phyloP scores from a whole-genome alignment of 1,139 yeast species.

The Pichia sp. region DNA sequence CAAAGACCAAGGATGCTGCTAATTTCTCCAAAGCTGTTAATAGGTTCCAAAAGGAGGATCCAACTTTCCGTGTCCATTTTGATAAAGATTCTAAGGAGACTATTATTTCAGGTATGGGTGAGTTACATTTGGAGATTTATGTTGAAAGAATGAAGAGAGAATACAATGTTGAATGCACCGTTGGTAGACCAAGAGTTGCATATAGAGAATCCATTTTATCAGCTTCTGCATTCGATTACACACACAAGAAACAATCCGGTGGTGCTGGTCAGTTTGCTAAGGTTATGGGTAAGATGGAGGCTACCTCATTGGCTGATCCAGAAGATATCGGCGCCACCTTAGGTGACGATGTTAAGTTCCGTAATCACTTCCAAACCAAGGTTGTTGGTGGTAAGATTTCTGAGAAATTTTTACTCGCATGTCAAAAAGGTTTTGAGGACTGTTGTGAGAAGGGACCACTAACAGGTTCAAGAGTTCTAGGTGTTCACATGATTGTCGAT shows the following conservation, averaged over 20 bases:
- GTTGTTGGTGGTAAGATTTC: slow-evolving; percentile 97
- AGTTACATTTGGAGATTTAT: slow-evolving; percentile 90
- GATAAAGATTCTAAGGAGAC: slow-evolving; percentile 95
- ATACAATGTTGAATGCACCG: slow-evolving; percentile 89
- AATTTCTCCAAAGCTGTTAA: slow-evolving; percentile 94
- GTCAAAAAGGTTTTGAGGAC: slow-evolving; percentile 94
- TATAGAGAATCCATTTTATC: slow-evolving; percentile 88
- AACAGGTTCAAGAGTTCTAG: slow-evolving; percentile 89
- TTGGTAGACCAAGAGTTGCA: slow-evolving; percentile 97
- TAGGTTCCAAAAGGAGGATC: slow-evolving; percentile 97
- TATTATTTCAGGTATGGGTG: slow-evolving; percentile 98
- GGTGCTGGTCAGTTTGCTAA: slow-evolving; percentile 99
- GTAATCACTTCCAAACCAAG: slow-evolving; percentile 73
- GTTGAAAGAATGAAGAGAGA: slow-evolving; percentile 98
- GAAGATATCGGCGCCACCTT: slow-evolving; percentile 28
- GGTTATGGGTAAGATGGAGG: slow-evolving; percentile 77
- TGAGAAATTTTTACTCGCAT: slow-evolving; percentile 90
- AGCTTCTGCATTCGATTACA: slow-evolving; percentile 79
- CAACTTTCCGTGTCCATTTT: slow-evolving; percentile 89
- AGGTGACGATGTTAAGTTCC: slow-evolving; percentile 31
- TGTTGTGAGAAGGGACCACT: slow-evolving; percentile 95
- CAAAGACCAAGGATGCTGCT: slow-evolving; percentile 82
- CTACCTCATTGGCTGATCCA: slow-evolving; percentile 51
- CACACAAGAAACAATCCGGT: slow-evolving; percentile 97
- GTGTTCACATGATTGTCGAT: slow-evolving; percentile 87